Conservation (phyloP, 352 stramenopile species). For the Globisporangium polare region DNA sequence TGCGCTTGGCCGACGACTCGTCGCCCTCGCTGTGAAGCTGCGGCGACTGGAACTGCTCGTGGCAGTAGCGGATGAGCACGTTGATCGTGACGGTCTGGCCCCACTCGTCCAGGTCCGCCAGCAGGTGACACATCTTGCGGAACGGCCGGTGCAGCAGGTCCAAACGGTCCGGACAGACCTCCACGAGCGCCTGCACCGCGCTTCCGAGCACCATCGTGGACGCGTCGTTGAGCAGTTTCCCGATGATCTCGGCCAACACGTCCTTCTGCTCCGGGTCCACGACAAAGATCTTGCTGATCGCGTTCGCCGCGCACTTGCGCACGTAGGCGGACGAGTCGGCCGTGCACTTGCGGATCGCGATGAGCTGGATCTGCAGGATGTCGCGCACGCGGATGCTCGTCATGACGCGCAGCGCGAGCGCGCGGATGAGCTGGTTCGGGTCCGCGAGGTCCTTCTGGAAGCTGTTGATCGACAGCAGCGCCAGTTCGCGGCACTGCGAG, state of each 20-base stretch:
- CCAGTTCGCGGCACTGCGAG: slow-evolving; percentile 93
- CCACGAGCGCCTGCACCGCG: slow-evolving; percentile 92
- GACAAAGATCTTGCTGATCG: slow-evolving; percentile 92
- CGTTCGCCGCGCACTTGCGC: slow-evolving; percentile 96
- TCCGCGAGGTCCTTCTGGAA: slow-evolving; percentile 98
- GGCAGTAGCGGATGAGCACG: slow-evolving; percentile 94
- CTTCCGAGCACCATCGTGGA: slow-evolving; percentile 98
- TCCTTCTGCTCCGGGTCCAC: slow-evolving; percentile 89
- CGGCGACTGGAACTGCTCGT: slow-evolving; percentile 93
- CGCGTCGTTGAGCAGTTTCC: slow-evolving; percentile 90
- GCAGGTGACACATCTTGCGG: slow-evolving; percentile 96
- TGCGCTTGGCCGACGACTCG: slow-evolving; percentile 2
- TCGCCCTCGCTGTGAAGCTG: slow-evolving; percentile 32
- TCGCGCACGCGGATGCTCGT: slow-evolving; percentile 97
- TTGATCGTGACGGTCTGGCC: slow-evolving; percentile 95
- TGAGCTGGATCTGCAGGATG: slow-evolving; percentile 98
- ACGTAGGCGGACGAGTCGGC: slow-evolving; percentile 95
- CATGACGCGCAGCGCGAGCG: slow-evolving; percentile 94
- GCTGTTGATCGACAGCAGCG: slow-evolving; percentile 96
- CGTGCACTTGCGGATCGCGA: slow-evolving; percentile 92
- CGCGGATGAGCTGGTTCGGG: slow-evolving; percentile 92
- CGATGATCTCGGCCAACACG: slow-evolving; percentile 91
- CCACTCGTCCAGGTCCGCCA: slow-evolving; percentile 99
- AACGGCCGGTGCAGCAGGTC: slow-evolving; percentile 95
- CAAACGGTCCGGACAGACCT: slow-evolving; percentile 94